Conservation (phyloP, 148 eudicot species). For the Chenopodium formosanum region DNA sequence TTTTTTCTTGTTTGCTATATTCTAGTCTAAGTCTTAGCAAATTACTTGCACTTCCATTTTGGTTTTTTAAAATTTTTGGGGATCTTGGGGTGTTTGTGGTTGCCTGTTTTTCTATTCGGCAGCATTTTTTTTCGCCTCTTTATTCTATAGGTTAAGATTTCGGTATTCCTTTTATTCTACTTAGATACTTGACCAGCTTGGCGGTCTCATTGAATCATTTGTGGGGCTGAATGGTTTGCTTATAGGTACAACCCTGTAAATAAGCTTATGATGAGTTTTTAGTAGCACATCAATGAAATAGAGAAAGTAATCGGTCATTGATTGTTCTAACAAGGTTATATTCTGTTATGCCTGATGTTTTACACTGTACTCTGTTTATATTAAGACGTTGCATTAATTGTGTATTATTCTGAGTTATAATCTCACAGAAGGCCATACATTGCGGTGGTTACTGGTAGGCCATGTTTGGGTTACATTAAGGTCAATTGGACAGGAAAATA, state of each 20-base stretch:
- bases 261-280: slow-evolving; percentile 22
- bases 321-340: not conserved
- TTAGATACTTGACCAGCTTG: slow-evolving; percentile 8
- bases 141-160: slow-evolving; percentile 2
- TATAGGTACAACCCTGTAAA: slow-evolving; percentile 23
- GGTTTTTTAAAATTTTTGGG: not conserved
- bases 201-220: slow-evolving; percentile 7
- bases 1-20: not conserved
- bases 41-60: not conserved
- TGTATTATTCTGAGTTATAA: not conserved
- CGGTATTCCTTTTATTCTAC: not conserved
- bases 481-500: not conserved
- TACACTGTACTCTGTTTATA: too few relatives aligned
- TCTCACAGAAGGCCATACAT: not conserved
- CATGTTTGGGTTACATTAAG: slow-evolving; percentile 9
- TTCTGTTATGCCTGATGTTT: not conserved
- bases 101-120: slow-evolving; percentile 10
- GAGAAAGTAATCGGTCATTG: not conserved
- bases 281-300: not conserved
- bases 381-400: not conserved
- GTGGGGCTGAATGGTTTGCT: slow-evolving; percentile 13
- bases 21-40: not conserved
- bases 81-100: slow-evolving; percentile 13
- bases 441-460: not conserved
- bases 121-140: not conserved